Conservation (phyloP, 177 flowering plant genomes). For the Vitis hybrid region DNA sequence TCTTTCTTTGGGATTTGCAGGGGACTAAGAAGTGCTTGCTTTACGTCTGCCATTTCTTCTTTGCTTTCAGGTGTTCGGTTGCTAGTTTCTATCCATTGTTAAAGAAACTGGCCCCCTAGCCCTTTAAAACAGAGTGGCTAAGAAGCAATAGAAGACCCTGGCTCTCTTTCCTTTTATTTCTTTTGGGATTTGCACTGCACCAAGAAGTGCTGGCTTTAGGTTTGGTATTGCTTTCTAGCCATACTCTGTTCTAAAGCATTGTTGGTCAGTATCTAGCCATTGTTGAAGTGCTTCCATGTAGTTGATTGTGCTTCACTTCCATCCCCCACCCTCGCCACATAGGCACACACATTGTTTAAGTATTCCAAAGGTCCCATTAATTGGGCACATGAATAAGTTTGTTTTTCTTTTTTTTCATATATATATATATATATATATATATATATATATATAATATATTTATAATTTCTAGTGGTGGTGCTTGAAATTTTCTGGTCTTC, state of each 20-base stretch:
- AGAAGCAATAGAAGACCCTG: too few species aligned
- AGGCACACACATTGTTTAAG: neutral
- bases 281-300: constrained; percentile 43
- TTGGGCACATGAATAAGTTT: neutral
- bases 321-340: neutral
- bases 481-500: neutral
- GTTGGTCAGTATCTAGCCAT: constrained; percentile 37
- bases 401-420: too few species aligned
- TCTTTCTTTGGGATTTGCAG: constrained; percentile 20
- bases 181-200: too few species aligned
- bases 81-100: too few species aligned
- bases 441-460: neutral
- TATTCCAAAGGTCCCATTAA: neutral
- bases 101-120: too few species aligned
- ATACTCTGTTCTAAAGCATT: constrained; percentile 26
- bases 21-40: too few species aligned
- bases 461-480: neutral
- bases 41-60: too few species aligned
- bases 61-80: too few species aligned
- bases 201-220: too few species aligned
- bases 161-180: too few species aligned
- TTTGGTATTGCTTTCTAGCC: too few species aligned
- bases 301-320: neutral
- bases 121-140: too few species aligned
- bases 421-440: neutral